Base-by-base conservation (phyloP, 1,284 basidiomycete genomes). In the Cryptococcus floricola region DNA sequence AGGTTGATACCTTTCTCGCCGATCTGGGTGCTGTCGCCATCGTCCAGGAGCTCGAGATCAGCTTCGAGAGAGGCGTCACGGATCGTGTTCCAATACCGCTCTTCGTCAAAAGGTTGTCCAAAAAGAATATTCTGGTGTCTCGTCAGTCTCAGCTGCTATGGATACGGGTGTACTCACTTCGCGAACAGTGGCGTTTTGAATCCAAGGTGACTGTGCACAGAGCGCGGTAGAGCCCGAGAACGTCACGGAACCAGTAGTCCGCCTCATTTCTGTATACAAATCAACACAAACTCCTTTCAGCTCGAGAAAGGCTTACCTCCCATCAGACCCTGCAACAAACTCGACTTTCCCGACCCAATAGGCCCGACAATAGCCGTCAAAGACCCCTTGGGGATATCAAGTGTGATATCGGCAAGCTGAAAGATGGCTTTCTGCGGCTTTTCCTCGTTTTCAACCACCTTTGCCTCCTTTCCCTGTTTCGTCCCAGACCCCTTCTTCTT, bases 11-110 rank as follows among this genome's bases (percentile, higher is more conserved):
- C 85, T 77, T 86, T 89, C 76, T 93, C 91, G n/a, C 91, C 91
- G 50, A 95, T 91, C 72, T 91, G 89, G 0, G 92, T 95, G 60
- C 87, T 69, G 68, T 95, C 90, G 5, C 89, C 89, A 58, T 88
- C 81, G 1, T 89, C 86, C 39, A 92, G 80, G 76, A 91, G 84
- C 44, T 87, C 86, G 25, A 93, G 77, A 76, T 93, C 90, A 2
- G 85, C 82, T 61, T 87, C 85, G 27, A 94, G 79, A 67, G 87
- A 91, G 0, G 88, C 82, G 66, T 88, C 85, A 10, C 80, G 79
- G 19, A 93, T 79, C 2, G 86, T 89, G 41, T 83, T 82, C 86
- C 86, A 87, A 70, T 91, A 94, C 48, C 83, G 81, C 47, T 84
- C 83, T 63, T 88, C 84, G 44, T 92, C 87, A 67, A 86, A 92